Evolutionary conservation across 495 filamentous ascomycete species (phyloP).

Genomic region (Penicillium flavigenum): DNA sequence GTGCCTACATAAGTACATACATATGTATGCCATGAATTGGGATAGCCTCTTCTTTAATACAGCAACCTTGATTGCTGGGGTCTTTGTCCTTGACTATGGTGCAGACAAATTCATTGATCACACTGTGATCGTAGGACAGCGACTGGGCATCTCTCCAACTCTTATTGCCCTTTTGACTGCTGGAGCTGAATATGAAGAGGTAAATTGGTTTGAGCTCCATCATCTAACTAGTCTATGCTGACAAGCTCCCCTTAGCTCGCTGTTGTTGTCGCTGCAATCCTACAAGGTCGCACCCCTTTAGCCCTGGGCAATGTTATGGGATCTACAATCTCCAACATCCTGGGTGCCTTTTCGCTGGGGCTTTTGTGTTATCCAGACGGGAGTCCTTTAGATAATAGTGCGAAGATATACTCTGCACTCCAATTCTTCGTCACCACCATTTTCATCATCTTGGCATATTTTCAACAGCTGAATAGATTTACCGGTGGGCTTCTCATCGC

Average conservation of each 20-base stretch:
- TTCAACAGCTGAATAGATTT: slow-evolving; percentile 28
- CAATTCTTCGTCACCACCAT: not conserved
- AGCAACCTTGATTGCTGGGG: slow-evolving; percentile 7
- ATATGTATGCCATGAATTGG: too few species aligned
- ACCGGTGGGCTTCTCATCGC: slow-evolving; percentile 42
- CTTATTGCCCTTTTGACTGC: slow-evolving; percentile 53
- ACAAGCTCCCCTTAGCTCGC: not conserved
- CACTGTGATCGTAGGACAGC: slow-evolving; percentile 48
- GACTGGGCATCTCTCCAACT: slow-evolving; percentile 47
- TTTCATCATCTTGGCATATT: slow-evolving; percentile 1
- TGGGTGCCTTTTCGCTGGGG: not conserved
- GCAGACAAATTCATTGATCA: slow-evolving; percentile 52
- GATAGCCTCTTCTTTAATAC: not conserved
- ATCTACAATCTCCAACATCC: not conserved
- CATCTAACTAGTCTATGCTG: not conserved
- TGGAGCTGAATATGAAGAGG: slow-evolving; percentile 60
- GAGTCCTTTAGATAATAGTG: not conserved
- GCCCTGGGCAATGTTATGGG: not conserved
- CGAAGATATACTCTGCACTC: not conserved
- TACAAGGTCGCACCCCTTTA: not conserved
- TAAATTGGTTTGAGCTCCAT: slow-evolving; percentile 11
- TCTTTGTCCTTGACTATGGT: slow-evolving; percentile 32
- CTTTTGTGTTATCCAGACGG: not conserved
- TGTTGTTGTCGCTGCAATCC: not conserved
- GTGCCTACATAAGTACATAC: too few species aligned